Evolutionary conservation across 2,329 filamentous ascomycete genomes (phyloP).

Genomic region (Tolypocladium inflatum): DNA sequence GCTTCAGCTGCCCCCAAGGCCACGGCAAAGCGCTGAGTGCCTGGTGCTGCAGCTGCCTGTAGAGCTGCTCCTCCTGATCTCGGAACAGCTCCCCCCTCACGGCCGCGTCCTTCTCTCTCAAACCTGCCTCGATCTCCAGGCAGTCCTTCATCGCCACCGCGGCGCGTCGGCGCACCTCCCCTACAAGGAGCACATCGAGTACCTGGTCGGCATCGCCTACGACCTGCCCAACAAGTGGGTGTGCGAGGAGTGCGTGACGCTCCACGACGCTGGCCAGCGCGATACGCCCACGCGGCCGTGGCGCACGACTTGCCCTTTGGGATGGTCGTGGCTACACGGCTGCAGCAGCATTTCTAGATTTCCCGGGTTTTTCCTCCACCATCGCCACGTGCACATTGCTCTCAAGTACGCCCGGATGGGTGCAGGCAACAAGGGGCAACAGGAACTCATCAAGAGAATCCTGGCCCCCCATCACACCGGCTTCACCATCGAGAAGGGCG

Average conservation of each 20-base stretch:
- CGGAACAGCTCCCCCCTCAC: not conserved
- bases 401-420: not conserved
- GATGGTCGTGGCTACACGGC: not conserved
- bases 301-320: not conserved
- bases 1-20: not conserved
- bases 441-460: not conserved
- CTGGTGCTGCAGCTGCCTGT: not conserved
- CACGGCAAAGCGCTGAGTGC: not conserved
- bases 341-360: not conserved
- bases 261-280: not conserved
- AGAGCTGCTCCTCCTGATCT: not conserved
- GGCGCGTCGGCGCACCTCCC: not conserved
- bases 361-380: no score
- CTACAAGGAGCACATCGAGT: not conserved
- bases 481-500: not conserved
- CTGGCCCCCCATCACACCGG: not conserved
- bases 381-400: not conserved
- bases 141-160: not conserved
- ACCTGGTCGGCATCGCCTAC: not conserved
- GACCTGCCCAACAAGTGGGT: not conserved
- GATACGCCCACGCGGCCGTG: not conserved
- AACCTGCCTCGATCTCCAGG: not conserved
- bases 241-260: not conserved
- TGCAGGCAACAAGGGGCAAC: not conserved
- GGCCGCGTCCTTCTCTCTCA: not conserved